Percentiles rank a stretch among this genome's conserved stretches.
Evolutionary conservation across 2,329 filamentous ascomycete species (phyloP).

Genomic region (Curvularia sp.): DNA sequence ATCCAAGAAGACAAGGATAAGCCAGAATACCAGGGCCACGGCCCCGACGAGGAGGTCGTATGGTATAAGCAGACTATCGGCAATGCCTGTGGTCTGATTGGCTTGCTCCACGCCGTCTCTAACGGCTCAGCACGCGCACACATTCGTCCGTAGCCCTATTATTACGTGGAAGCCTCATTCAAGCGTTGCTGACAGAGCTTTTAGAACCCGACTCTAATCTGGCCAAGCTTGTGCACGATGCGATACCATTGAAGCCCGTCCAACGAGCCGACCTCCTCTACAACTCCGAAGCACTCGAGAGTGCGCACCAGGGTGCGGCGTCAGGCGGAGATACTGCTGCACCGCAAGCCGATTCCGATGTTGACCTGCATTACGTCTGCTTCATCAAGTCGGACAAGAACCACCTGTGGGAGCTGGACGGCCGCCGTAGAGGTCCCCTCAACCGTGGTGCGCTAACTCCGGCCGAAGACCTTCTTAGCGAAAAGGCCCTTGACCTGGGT

Average conservation of each 20-base stretch:
- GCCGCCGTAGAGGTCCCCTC: conserved; percentile 74
- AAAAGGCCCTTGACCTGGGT: conserved; percentile 76
- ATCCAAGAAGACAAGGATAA: conserved; percentile 72
- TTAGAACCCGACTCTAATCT: conserved; percentile 63
- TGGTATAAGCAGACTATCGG: conserved; percentile 98
- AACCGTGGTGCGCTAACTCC: conserved; percentile 60
- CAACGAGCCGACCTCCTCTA: conserved; percentile 79
- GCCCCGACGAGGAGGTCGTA: conserved; percentile 75
- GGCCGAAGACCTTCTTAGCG: conserved; percentile 64
- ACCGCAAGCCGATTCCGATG: conserved; percentile 76
- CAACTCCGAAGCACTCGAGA: conserved; percentile 75
- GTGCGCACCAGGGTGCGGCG: conserved; percentile 80
- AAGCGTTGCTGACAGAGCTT: conserved; percentile 23
- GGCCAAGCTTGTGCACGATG: conserved; percentile 69
- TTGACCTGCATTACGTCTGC: conserved; percentile 96
- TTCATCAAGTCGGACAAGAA: conserved; percentile 81
- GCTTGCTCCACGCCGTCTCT: conserved; percentile 79
- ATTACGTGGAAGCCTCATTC: neutral
- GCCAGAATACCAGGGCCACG: conserved; percentile 71
- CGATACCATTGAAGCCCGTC: conserved; percentile 71
- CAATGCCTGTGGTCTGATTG: conserved; percentile 94
- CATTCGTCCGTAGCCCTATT: conserved; percentile 36
- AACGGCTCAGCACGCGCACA: conserved; percentile 73
- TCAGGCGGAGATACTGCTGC: conserved; percentile 78
- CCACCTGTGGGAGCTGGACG: conserved; percentile 81